A percentile compares a stretch with the other conserved stretches of the same genome.
These are phyloP conservation scores for Fraxinus pennsylvanica DNA, from an alignment of 257 asterid genomes.

Conservation along the genomic window DNA sequence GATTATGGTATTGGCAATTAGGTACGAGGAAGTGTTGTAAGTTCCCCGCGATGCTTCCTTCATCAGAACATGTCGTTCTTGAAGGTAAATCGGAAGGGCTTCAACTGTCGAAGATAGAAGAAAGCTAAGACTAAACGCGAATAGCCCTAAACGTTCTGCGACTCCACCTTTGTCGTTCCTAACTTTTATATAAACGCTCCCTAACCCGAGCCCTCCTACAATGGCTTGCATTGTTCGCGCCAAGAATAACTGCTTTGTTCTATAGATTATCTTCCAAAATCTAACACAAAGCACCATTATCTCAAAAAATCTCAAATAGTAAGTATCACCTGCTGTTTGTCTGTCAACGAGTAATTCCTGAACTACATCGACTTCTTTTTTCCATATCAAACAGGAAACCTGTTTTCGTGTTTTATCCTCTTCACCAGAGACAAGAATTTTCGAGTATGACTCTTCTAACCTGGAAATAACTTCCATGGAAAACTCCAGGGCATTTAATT, in stretches of 20 bases:
- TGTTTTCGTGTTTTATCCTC: conserved; percentile 9
- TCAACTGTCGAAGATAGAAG: conserved; percentile 91
- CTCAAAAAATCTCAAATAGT: conserved; percentile 40
- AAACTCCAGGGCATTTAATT: conserved; percentile 74
- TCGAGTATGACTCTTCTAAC: conserved; percentile 48
- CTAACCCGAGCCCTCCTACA: conserved; percentile 82
- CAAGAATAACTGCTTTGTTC: conserved; percentile 81
- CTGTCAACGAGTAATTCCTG: background rate
- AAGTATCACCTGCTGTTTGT: conserved; percentile 7
- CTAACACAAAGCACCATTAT: conserved; percentile 59
- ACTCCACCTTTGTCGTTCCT: conserved; percentile 72
- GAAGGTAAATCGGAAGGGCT: conserved; percentile 88
- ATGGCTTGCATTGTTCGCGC: conserved; percentile 88
- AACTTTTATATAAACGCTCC: conserved; percentile 62
- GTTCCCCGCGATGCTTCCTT: conserved; percentile 84
- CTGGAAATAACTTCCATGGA: conserved; percentile 71
- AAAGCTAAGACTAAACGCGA: conserved; percentile 81
- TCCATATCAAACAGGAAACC: conserved; percentile 28
- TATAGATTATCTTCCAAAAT: conserved; percentile 76
- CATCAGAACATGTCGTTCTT: conserved; percentile 74
- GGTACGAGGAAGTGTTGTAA: conserved; percentile 70
- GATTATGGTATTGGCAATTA: conserved; percentile 70
- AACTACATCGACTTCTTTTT: conserved; percentile 12
- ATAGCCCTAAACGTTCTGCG: conserved; percentile 74
- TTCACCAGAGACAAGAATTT: conserved; percentile 24